Evolutionary conservation across 768 basidiomycete species (phyloP).

Genomic region (Boletus rufocinnamomeus): DNA sequence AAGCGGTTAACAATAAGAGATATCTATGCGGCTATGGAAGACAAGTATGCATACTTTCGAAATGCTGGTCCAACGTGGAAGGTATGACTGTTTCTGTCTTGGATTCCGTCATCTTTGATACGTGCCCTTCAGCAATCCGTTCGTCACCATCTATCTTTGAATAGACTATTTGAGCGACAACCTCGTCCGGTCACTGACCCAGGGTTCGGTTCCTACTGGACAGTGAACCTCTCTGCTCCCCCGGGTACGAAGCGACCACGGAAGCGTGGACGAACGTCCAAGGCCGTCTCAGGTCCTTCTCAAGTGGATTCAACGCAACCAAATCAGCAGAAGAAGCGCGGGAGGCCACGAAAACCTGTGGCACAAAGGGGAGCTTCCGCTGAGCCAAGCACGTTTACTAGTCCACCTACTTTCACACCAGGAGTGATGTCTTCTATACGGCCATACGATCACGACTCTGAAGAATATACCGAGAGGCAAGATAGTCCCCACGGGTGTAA

Average conservation of each 20-base stretch:
- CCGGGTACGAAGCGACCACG: slow-evolving; percentile 85
- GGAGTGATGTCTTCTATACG: slow-evolving; percentile 32
- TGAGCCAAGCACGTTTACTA: slow-evolving; percentile 12
- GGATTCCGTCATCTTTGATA: not conserved
- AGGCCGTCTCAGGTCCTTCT: slow-evolving; percentile 36
- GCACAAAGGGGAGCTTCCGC: slow-evolving; percentile 22
- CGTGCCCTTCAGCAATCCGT: slow-evolving; percentile 70
- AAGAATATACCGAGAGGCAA: slow-evolving; percentile 41
- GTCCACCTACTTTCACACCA: slow-evolving; percentile 22
- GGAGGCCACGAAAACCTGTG: slow-evolving; percentile 39
- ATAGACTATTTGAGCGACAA: slow-evolving; percentile 80
- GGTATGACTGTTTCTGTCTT: slow-evolving; percentile 42
- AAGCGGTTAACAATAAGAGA: slow-evolving; percentile 81
- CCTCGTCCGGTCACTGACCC: slow-evolving; percentile 82
- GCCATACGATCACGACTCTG: slow-evolving; percentile 35
- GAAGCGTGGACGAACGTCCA: slow-evolving; percentile 69
- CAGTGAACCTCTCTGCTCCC: slow-evolving; percentile 82
- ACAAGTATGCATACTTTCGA: slow-evolving; percentile 79
- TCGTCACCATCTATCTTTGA: slow-evolving; percentile 80
- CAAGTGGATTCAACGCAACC: slow-evolving; percentile 11
- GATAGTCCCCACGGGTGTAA: slow-evolving; percentile 42
- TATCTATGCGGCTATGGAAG: slow-evolving; percentile 86
- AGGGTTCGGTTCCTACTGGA: slow-evolving; percentile 88
- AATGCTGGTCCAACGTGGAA: slow-evolving; percentile 86
- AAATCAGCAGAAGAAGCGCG: slow-evolving; percentile 41